Conservation (phyloP, 1,284 basidiomycete genomes). For the Entoloma clypeatum region DNA sequence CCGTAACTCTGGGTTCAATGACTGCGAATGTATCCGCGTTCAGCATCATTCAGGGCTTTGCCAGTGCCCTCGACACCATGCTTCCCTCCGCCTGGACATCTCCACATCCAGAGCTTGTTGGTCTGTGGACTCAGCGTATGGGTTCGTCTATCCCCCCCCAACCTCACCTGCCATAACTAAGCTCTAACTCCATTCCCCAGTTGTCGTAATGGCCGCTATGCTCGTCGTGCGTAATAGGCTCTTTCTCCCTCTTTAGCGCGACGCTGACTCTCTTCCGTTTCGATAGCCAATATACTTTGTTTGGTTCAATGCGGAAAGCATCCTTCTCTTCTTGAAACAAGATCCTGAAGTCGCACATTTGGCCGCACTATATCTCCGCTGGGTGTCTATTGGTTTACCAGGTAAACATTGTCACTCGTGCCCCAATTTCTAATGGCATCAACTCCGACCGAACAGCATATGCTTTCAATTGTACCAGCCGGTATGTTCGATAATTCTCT, state of each 20-base stretch:
- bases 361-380: conserved; percentile 76
- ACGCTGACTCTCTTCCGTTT: conserved; percentile 8
- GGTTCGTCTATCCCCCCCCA: conserved; percentile 38
- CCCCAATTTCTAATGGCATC: conserved; percentile 10
- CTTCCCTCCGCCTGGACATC: conserved; percentile 92
- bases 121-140: conserved; percentile 90
- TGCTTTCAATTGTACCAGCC: conserved; percentile 67
- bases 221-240: conserved; percentile 54
- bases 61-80: conserved; percentile 84
- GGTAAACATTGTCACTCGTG: conserved; percentile 29
- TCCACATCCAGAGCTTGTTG: conserved; percentile 76
- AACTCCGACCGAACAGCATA: conserved; percentile 52
- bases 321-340: conserved; percentile 80
- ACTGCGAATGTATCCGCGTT: conserved; percentile 65
- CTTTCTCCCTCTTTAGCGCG: conserved; percentile 2
- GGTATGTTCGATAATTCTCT: conserved; percentile 38
- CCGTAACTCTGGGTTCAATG: conserved; percentile 85
- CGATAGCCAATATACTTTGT: conserved; percentile 64
- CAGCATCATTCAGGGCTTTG: conserved; percentile 81
- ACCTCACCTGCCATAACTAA: neutral
- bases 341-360: conserved; percentile 81
- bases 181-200: conserved; percentile 30
- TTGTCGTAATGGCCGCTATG: conserved; percentile 59
- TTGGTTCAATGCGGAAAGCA: conserved; percentile 80
- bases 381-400: conserved; percentile 80